Evolutionary conservation across 495 filamentous ascomycete species (phyloP).

Genomic region (Neurospora sp.): DNA sequence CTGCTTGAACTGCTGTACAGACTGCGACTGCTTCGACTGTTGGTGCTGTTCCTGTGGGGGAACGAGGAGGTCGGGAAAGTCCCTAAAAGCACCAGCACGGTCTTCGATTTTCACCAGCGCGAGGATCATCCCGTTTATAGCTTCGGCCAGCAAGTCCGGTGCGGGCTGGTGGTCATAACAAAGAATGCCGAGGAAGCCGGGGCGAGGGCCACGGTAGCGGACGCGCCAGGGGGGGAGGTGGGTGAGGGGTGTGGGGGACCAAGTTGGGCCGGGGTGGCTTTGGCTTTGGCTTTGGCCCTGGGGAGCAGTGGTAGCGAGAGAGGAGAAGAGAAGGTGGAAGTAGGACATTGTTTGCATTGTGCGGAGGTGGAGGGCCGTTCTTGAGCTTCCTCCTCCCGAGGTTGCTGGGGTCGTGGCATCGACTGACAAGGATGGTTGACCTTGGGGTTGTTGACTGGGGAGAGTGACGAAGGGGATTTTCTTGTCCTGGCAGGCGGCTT

Average conservation of each 20-base stretch:
- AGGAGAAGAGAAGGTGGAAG: constrained; percentile 43
- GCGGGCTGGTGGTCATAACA: constrained; percentile 38
- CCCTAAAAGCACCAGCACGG: constrained; percentile 21
- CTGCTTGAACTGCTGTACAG: background rate
- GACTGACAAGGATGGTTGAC: constrained; percentile 21
- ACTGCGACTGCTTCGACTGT: background rate
- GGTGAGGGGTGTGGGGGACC: constrained; percentile 30
- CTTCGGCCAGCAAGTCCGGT: constrained; percentile 25
- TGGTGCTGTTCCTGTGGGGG: background rate
- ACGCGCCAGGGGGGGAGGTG: constrained; percentile 32
- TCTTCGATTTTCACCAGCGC: constrained; percentile 29
- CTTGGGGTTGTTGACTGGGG: constrained; percentile 38
- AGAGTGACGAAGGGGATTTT: constrained; percentile 30
- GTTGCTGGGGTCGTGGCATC: constrained; percentile 42
- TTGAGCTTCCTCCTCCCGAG: constrained; percentile 17
- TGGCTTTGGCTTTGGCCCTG: background rate
- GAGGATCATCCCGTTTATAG: constrained; percentile 36
- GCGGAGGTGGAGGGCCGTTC: constrained; percentile 58
- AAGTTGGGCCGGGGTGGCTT: background rate
- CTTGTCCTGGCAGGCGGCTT: constrained; percentile 20
- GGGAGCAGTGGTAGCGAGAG: background rate
- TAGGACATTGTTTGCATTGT: constrained; percentile 77
- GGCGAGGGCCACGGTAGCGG: constrained; percentile 19
- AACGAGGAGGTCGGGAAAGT: background rate
- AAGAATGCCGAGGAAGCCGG: constrained; percentile 31